Evolutionary conservation across 169 alveolate genomes (phyloP).

Genomic region (Plasmodium vivax): DNA sequence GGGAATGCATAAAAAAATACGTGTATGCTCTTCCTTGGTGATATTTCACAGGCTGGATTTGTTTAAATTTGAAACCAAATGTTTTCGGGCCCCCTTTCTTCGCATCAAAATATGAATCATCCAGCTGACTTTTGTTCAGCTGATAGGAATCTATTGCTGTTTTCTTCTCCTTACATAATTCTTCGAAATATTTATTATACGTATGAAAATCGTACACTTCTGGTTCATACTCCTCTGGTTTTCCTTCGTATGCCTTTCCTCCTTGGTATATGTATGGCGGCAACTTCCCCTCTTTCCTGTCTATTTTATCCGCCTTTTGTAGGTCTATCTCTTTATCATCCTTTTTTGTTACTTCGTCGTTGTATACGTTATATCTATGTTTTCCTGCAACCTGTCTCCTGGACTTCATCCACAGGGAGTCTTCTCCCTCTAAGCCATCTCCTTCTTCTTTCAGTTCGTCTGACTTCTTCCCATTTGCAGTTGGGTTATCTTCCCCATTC

Average conservation of each 20-base stretch:
- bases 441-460: background rate
- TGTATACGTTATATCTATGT: conserved; percentile 68
- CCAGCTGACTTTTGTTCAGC: conserved; percentile 55
- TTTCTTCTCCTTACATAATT: conserved; percentile 65
- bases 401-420: conserved; percentile 9
- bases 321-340: conserved; percentile 31
- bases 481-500: background rate
- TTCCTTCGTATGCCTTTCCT: conserved; percentile 47
- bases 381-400: conserved; percentile 1
- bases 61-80: conserved; percentile 89
- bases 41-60: conserved; percentile 87
- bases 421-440: background rate
- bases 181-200: conserved; percentile 73
- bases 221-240: conserved; percentile 58
- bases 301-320: conserved; percentile 57
- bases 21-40: conserved; percentile 88
- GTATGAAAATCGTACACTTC: conserved; percentile 75
- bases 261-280: conserved; percentile 73
- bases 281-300: conserved; percentile 25
- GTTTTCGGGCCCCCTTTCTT: conserved; percentile 80
- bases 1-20: conserved; percentile 88
- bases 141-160: conserved; percentile 54
- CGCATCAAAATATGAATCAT: conserved; percentile 74
- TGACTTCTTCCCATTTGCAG: background rate
- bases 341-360: conserved; percentile 27